phyloP scores from a whole-genome alignment of 176 grass and related monocot genomes.

The Oryza nivara region DNA sequence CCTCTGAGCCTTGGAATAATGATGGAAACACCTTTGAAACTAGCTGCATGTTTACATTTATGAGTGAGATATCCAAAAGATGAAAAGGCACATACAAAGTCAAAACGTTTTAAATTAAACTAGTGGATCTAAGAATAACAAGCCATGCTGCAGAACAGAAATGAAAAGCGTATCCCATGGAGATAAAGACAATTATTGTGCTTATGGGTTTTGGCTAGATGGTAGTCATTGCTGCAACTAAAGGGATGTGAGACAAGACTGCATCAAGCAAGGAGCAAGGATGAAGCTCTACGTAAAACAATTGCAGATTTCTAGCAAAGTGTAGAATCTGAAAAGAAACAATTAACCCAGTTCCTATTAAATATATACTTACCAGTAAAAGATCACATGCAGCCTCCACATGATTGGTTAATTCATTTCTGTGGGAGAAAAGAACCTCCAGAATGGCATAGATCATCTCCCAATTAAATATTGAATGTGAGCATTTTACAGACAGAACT shows the following conservation, averaged over 20 bases:
- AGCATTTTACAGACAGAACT: conserved; percentile 70
- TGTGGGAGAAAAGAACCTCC: conserved; percentile 55
- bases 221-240: not conserved
- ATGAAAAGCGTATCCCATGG: not conserved
- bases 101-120: conserved; percentile 15
- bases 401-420: conserved; percentile 45
- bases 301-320: conserved; percentile 29
- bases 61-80: conserved; percentile 41
- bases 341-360: not conserved
- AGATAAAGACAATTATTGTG: not conserved
- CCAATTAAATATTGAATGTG: conserved; percentile 74
- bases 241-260: not conserved
- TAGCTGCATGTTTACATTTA: conserved; percentile 53
- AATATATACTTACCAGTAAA: conserved; percentile 71
- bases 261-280: not conserved
- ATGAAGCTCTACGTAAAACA: conserved; percentile 14
- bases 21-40: conserved; percentile 72
- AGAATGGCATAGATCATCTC: conserved; percentile 78
- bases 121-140: not conserved
- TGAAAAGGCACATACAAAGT: conserved; percentile 16
- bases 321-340: conserved; percentile 13
- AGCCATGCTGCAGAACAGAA: not conserved
- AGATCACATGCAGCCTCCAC: conserved; percentile 59
- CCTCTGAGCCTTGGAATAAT: conserved; percentile 64
- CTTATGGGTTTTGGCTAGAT: not conserved